Conservation (phyloP, 2,329 filamentous ascomycete genomes). For the Curvularia eragrostidis region DNA sequence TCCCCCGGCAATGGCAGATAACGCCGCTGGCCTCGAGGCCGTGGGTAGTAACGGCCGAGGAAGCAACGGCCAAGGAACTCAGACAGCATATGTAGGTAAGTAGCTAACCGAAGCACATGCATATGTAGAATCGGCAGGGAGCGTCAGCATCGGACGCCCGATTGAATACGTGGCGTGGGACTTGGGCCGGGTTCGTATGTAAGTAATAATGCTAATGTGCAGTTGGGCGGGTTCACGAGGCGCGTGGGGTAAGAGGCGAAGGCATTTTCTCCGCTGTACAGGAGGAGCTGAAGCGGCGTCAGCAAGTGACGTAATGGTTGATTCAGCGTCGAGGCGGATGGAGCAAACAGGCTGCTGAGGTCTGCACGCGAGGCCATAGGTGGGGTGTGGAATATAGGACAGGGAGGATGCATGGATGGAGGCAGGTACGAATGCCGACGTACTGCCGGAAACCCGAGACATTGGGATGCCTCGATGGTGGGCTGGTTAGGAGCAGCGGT, state of each 20-base stretch:
- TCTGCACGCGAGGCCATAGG: neutral
- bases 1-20: neutral
- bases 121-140: neutral
- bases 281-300: constrained; percentile 1
- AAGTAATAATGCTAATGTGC: neutral
- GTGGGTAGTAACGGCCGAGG: neutral
- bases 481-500: neutral
- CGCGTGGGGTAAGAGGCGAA: neutral
- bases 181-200: too few relatives aligned
- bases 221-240: neutral
- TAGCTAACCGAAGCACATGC: constrained; percentile 10
- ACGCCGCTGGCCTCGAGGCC: neutral
- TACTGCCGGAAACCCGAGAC: constrained; percentile 4
- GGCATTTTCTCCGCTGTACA: neutral
- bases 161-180: too few relatives aligned
- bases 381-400: neutral
- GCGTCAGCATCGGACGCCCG: too few relatives aligned
- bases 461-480: constrained; percentile 4
- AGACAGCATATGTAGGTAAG: too few relatives aligned
- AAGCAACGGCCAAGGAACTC: too few relatives aligned
- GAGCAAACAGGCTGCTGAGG: constrained; percentile 1
- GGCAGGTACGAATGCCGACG: constrained; percentile 12
- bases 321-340: neutral
- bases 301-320: constrained; percentile 10
- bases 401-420: constrained; percentile 1